These are phyloP conservation scores for Stachybotrys echinatus DNA, from an alignment of 2,329 filamentous ascomycete genomes.

Conservation along the genomic window DNA sequence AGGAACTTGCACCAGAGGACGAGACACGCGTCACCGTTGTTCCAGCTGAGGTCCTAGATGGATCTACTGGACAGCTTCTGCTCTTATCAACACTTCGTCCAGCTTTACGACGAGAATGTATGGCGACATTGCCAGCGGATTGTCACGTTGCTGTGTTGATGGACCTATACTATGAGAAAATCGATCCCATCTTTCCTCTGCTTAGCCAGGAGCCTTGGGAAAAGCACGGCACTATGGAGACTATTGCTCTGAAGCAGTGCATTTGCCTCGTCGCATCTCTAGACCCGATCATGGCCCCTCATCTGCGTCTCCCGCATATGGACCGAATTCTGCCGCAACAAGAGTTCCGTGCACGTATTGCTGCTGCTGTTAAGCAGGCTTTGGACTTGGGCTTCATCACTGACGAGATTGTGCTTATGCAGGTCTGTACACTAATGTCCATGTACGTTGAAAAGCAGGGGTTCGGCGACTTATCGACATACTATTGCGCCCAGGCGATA, in stretches of 20 bases:
- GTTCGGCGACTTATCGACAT: slow-evolving; percentile 9
- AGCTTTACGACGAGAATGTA: slow-evolving; percentile 9
- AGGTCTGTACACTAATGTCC: slow-evolving; percentile 11
- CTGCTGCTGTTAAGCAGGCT: slow-evolving; percentile 8
- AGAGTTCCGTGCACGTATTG: slow-evolving; percentile 9
- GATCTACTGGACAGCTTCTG: slow-evolving; percentile 3
- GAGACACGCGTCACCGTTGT: slow-evolving; percentile 2
- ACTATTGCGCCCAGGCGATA: slow-evolving; percentile 14
- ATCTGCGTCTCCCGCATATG: slow-evolving; percentile 8
- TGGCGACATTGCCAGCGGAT: slow-evolving; percentile 8
- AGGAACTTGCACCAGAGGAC: slow-evolving; percentile 1
- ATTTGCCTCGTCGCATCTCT: slow-evolving; percentile 14
- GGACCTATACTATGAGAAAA: slow-evolving; percentile 12
- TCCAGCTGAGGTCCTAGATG: slow-evolving; percentile 7
- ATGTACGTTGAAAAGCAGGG: slow-evolving; percentile 10
- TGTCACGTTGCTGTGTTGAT: slow-evolving; percentile 7
- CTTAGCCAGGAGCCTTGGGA: slow-evolving; percentile 12
- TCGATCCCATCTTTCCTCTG: slow-evolving; percentile 14
- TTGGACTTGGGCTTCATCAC: slow-evolving; percentile 10
- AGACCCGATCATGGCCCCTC: slow-evolving; percentile 10
- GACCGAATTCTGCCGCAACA: slow-evolving; percentile 7
- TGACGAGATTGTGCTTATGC: slow-evolving; percentile 9
- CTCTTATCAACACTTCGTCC: slow-evolving; percentile 9
- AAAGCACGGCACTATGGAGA: slow-evolving; percentile 10
- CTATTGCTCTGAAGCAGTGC: slow-evolving; percentile 12